phyloP scores from a whole-genome alignment of 345 rosid species.

The Viola odorata region DNA sequence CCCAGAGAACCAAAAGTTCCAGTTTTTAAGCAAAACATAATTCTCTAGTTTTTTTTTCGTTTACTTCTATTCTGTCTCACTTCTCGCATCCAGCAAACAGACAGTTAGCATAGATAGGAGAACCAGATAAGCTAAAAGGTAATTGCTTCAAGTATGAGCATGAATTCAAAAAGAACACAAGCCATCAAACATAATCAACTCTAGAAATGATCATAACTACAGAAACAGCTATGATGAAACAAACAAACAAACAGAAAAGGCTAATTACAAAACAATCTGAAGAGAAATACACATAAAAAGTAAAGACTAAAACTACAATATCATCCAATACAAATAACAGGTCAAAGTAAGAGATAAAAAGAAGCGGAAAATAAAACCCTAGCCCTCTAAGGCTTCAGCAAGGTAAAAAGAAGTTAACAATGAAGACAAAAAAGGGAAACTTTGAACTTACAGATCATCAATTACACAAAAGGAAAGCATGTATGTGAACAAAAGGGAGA shows the following conservation, averaged over 20 bases:
- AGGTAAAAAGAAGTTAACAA: conserved; percentile 1
- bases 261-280: neutral
- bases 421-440: conserved; percentile 9
- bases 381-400: neutral
- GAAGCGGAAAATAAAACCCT: conserved; percentile 2
- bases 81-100: conserved; percentile 10
- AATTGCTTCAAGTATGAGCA: neutral
- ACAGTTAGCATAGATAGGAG: neutral
- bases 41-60: too few species aligned
- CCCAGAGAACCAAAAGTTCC: neutral
- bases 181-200: neutral
- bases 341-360: neutral
- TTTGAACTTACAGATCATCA: conserved; percentile 21
- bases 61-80: neutral
- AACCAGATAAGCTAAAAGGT: too few species aligned
- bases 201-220: neutral
- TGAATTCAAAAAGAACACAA: neutral
- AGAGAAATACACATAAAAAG: conserved; percentile 3
- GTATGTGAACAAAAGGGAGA: neutral
- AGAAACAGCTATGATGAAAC: neutral
- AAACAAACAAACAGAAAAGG: neutral
- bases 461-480: neutral
- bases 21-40: neutral
- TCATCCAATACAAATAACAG: neutral
- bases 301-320: conserved; percentile 2